Evolutionary conservation across 75 land plant genomes (phyloP).

Genomic region (Picea glauca): DNA sequence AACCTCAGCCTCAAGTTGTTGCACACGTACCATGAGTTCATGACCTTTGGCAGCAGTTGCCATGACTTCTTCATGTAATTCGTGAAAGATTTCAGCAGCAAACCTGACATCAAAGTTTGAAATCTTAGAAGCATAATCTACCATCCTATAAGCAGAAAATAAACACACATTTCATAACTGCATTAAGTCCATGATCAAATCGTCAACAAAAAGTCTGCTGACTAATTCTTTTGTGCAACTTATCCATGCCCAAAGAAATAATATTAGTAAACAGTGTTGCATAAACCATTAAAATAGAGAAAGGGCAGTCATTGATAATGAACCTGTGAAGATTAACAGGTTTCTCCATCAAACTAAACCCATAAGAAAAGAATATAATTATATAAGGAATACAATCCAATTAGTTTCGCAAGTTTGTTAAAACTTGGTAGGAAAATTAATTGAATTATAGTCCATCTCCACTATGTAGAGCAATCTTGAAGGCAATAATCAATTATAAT

Average conservation of each 20-base stretch:
- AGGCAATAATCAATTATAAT: not conserved
- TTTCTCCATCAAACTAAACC: not conserved
- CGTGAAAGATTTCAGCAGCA: slow-evolving; percentile 95
- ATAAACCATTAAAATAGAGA: no score
- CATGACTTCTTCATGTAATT: slow-evolving; percentile 91
- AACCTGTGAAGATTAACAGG: not conserved
- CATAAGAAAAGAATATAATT: not conserved
- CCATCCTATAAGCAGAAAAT: not conserved
- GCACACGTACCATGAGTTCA: slow-evolving; percentile 78
- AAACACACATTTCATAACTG: not conserved
- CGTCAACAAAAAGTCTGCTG: not conserved
- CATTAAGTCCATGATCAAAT: not conserved
- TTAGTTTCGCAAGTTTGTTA: not conserved
- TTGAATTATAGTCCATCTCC: not conserved
- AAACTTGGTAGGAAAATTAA: no score
- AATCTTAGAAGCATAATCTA: slow-evolving; percentile 1
- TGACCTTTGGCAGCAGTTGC: slow-evolving; percentile 85
- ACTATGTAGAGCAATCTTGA: not conserved
- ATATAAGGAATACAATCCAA: not conserved
- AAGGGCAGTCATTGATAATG: no score
- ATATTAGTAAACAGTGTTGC: no score
- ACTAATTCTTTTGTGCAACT: not conserved
- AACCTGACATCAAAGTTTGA: slow-evolving; percentile 44
- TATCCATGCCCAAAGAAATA: not conserved
- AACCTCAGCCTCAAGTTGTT: slow-evolving; percentile 85